phyloP scores from a whole-genome alignment of 192 early-diverging fungal species.

The Umbelopsis isabellina region DNA sequence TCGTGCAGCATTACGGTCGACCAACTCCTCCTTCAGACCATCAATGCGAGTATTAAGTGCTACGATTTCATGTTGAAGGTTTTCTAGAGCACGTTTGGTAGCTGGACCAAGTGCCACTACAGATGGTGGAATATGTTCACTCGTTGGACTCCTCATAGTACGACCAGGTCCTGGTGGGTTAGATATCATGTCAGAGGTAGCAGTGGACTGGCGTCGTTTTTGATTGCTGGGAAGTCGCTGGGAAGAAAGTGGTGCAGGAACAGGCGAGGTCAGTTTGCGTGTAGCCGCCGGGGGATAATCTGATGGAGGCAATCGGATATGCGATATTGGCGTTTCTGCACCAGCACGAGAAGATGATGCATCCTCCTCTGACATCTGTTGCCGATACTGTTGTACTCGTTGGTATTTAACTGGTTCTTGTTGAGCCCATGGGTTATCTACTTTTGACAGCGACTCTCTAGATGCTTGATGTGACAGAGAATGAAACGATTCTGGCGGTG shows the following conservation, averaged over 20 bases:
- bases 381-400: slow-evolving; percentile 13
- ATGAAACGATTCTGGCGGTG: slow-evolving; percentile 12
- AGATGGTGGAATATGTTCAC: slow-evolving; percentile 2
- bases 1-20: slow-evolving; percentile 20
- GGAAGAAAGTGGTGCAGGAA: not conserved
- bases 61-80: slow-evolving; percentile 37
- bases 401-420: slow-evolving; percentile 18
- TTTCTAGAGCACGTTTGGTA: slow-evolving; percentile 40
- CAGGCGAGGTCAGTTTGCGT: not conserved
- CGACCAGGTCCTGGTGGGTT: not conserved
- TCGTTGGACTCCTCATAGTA: not conserved
- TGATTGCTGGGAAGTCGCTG: not conserved
- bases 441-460: slow-evolving; percentile 3
- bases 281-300: not conserved
- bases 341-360: slow-evolving; percentile 1
- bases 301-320: slow-evolving; percentile 13
- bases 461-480: slow-evolving; percentile 8
- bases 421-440: slow-evolving; percentile 20
- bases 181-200: not conserved
- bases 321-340: slow-evolving; percentile 14
- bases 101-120: slow-evolving; percentile 33
- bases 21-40: slow-evolving; percentile 34
- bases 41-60: slow-evolving; percentile 44
- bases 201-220: not conserved
- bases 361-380: slow-evolving; percentile 17